Conservation (phyloP, 2,329 filamentous ascomycete species). For the Penicillium sumatraense region DNA sequence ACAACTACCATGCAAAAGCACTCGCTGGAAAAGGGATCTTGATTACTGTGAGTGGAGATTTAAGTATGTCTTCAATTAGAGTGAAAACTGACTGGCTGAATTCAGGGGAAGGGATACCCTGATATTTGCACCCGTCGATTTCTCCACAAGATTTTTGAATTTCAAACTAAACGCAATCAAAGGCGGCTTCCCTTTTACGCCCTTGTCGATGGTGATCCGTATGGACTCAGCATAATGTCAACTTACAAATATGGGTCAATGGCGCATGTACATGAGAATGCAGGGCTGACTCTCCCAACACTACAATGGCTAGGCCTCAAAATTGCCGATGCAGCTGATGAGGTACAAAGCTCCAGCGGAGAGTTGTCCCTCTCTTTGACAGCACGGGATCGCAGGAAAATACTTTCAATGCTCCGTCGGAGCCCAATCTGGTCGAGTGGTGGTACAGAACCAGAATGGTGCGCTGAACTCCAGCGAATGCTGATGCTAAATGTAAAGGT, state of each 20-base stretch:
- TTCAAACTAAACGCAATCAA: constrained; percentile 21
- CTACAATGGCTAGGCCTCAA: constrained; percentile 65
- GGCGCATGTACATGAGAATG: constrained; percentile 59
- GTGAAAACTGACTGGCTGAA: background rate
- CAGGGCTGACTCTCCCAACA: constrained; percentile 49
- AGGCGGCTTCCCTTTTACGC: constrained; percentile 52
- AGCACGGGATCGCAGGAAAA: constrained; percentile 59
- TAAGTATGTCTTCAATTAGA: background rate
- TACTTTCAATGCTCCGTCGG: constrained; percentile 56
- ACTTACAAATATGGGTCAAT: constrained; percentile 67
- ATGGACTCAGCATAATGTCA: constrained; percentile 65
- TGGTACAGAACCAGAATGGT: constrained; percentile 52
- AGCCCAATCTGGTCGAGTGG: constrained; percentile 48
- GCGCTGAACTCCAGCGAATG: constrained; percentile 63
- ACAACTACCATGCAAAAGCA: constrained; percentile 48
- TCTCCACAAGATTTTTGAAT: constrained; percentile 50
- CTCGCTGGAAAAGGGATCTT: constrained; percentile 55
- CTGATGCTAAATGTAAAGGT: constrained; percentile 66
- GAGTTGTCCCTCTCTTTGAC: constrained; percentile 53
- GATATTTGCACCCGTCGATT: constrained; percentile 63
- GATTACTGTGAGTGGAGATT: constrained; percentile 55
- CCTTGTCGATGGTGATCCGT: constrained; percentile 65
- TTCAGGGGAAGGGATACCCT: constrained; percentile 67
- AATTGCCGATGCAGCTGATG: constrained; percentile 41
- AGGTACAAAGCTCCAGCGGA: constrained; percentile 28